Evolutionary conservation across 345 rosid genomes (phyloP), one percentile per base, ranked within the genome.

Genomic region (Geranium brycei): DNA sequence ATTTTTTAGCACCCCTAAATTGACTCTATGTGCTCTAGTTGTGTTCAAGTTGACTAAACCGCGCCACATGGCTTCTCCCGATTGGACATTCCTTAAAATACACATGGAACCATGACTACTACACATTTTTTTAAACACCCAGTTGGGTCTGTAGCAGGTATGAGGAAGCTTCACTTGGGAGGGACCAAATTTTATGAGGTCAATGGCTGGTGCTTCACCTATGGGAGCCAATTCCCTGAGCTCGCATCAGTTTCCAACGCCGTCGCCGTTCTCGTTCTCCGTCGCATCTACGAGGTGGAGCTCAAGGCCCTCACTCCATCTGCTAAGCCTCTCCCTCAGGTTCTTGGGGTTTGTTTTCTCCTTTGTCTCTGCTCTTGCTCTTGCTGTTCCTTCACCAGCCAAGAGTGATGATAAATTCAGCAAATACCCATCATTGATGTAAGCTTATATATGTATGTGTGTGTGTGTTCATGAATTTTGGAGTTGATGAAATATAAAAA

Each of bases 221-320:
- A 28, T 66, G 31, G 67, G 84, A 35, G 40, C 68, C 5, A 65
- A 41, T 68, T 71, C 73, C 68, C 70, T 38, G 41, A 35, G 7
- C 11, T 0, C 73, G 64, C 79, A 66, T 2, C 74, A 74, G 30
- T 77, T 83, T 70, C 86, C 75, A n/a, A 76, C 79, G 8, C 91
- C 95, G 58, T 83, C 93, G 1, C 83, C 85, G 0, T 86, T 82
- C 78, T 75, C 87, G 14, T 70, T 81, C 70, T 79, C 89, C 0
- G 72, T 62, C 5, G 66, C 81, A 61, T 79, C 93, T 7, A 19
- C 69, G 17, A 13, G 82, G 63, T 72, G 73, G 80, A 75, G 77
- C 58, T 59, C 77, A 3, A 73, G 79, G 67, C 80, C 79, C 12
- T 70, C 78, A 15, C 53, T 78, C 58, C 75, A 77, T 60, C 57